Conservation (phyloP, 495 filamentous ascomycete species). For the Hypoxylon crocopeplum region DNA sequence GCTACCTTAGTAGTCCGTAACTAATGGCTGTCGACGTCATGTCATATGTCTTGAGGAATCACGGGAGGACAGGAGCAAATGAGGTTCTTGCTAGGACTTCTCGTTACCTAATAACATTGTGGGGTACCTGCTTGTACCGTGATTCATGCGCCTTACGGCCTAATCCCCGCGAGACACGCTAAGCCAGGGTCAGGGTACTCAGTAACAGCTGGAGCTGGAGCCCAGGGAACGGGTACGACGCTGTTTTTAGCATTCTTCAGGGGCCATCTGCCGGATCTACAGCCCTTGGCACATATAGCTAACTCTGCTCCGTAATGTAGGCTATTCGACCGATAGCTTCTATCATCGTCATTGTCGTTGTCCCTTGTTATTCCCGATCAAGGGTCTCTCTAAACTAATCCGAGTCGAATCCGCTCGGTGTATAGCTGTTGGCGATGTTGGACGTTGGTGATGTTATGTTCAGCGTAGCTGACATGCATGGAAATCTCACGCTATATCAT, state of each 20-base stretch:
- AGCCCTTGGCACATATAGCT: too few relatives aligned
- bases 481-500: too few relatives aligned
- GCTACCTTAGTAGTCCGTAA: background rate
- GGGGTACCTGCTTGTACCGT: constrained; percentile 5
- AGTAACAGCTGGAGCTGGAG: constrained; percentile 1
- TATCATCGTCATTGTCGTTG: background rate
- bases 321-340: background rate
- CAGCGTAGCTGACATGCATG: too few relatives aligned
- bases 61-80: constrained; percentile 15
- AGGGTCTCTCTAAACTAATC: too few relatives aligned
- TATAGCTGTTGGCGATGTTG: too few relatives aligned
- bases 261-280: too few relatives aligned
- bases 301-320: background rate
- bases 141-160: background rate
- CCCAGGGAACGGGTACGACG: constrained; percentile 8
- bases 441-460: too few relatives aligned
- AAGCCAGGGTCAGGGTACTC: background rate
- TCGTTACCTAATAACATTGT: constrained; percentile 12
- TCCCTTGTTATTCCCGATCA: background rate
- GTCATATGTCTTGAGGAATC: constrained; percentile 2
- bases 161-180: background rate
- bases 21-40: constrained; percentile 8
- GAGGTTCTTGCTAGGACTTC: background rate
- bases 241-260: constrained; percentile 17
- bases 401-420: too few relatives aligned